These are phyloP conservation scores for Creolimax fragrantissima DNA, from an alignment of 78 protist genomes.

Conservation along the genomic window DNA sequence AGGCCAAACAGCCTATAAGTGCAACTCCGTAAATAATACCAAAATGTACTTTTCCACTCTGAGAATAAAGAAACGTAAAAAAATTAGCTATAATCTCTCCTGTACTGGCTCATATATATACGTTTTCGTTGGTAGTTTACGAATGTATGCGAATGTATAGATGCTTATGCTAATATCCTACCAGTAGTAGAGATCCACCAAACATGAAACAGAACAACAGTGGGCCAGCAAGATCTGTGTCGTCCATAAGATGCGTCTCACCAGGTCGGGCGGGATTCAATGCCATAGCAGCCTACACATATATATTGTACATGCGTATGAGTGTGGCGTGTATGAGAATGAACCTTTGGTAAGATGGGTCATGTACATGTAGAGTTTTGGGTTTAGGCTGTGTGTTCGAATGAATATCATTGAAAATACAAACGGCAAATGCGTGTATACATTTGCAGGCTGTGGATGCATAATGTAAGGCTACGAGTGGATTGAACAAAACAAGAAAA, in stretches of 20 bases:
- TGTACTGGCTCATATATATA: too few species aligned
- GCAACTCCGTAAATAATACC: constrained; percentile 85
- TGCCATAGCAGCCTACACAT: constrained; percentile 49
- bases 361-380: neutral
- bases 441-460: neutral
- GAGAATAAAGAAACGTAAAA: neutral
- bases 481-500: neutral
- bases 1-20: constrained; percentile 61
- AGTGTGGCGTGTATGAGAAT: neutral
- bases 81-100: neutral
- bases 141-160: too few species aligned
- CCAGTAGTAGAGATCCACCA: constrained; percentile 69
- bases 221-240: constrained; percentile 88
- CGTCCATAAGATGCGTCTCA: constrained; percentile 67
- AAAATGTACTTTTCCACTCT: constrained; percentile 80
- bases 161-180: too few species aligned
- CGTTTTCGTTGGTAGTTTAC: too few species aligned
- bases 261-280: constrained; percentile 55
- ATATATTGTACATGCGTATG: neutral
- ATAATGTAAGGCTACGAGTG: neutral
- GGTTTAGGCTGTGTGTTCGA: neutral
- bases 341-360: too few species aligned
- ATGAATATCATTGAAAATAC: neutral
- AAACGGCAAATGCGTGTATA: neutral
- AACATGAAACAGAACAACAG: constrained; percentile 61